Evolutionary conservation across 495 filamentous ascomycete species (phyloP).

Genomic region (Tuber brumale): DNA sequence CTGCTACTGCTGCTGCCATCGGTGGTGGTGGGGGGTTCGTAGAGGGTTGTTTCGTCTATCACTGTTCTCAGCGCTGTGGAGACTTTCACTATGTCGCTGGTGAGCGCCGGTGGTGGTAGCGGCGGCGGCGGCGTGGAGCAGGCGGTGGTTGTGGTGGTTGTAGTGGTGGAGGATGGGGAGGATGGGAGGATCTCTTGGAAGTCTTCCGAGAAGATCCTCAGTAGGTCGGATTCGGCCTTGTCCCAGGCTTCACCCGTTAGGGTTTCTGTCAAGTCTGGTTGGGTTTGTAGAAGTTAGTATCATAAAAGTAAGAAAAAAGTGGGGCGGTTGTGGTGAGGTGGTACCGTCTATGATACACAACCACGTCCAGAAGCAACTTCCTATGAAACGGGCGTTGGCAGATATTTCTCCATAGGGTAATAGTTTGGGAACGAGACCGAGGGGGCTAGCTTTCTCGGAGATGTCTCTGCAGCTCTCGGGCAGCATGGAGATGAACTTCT

Average conservation of each 20-base stretch:
- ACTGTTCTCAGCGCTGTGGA: conserved; percentile 33
- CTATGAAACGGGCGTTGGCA: conserved; percentile 36
- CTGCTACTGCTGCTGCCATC: conserved; percentile 6
- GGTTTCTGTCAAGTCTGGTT: conserved; percentile 35
- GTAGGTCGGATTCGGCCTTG: conserved; percentile 18
- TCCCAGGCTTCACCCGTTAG: conserved; percentile 36
- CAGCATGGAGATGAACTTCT: conserved; percentile 31
- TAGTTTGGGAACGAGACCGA: conserved; percentile 37
- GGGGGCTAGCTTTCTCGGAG: conserved; percentile 37
- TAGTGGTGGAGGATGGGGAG: background rate
- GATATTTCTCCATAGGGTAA: conserved; percentile 35
- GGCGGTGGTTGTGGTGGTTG: background rate
- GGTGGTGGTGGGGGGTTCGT: background rate
- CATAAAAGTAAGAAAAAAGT: background rate
- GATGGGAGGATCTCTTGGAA: background rate
- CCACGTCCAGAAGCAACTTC: conserved; percentile 41
- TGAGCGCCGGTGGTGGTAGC: background rate
- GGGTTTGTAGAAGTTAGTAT: conserved; percentile 10
- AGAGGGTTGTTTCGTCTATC: conserved; percentile 31
- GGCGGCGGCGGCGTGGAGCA: no score
- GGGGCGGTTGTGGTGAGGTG: background rate
- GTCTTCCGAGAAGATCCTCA: background rate
- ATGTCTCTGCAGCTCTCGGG: conserved; percentile 34
- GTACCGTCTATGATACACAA: conserved; percentile 41
- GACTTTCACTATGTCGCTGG: conserved; percentile 27